These are phyloP conservation scores for Leccinum subgranulosum DNA, from an alignment of 768 basidiomycete genomes.

Conservation along the genomic window DNA sequence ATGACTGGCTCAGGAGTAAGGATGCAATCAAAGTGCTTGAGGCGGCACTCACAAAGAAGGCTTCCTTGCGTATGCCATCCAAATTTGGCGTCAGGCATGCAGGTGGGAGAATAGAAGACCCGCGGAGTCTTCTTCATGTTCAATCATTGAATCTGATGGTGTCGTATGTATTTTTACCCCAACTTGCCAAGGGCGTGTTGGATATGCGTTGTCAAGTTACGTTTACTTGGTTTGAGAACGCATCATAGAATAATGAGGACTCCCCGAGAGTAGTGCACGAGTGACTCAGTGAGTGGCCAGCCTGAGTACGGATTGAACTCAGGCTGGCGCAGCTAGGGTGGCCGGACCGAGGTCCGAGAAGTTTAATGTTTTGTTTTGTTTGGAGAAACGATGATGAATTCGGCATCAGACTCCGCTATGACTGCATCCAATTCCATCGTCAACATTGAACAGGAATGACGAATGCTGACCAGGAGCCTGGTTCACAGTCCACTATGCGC, in stretches of 20 bases:
- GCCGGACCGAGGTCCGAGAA: neutral
- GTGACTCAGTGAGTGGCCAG: no score
- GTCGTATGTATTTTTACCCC: neutral
- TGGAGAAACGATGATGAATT: neutral
- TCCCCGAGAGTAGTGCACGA: neutral
- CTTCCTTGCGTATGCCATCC: neutral
- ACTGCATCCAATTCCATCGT: neutral
- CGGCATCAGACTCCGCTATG: neutral
- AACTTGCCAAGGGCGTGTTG: neutral
- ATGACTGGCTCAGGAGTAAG: neutral
- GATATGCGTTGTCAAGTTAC: neutral
- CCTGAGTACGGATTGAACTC: no score
- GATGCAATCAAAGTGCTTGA: neutral
- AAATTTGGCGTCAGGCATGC: neutral
- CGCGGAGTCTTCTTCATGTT: neutral
- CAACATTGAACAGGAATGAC: neutral
- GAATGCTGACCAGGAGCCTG: neutral
- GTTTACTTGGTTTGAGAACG: neutral
- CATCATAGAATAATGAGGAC: neutral
- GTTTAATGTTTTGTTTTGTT: neutral
- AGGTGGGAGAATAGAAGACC: neutral
- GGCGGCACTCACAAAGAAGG: neutral
- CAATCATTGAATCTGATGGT: neutral
- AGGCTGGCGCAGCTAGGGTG: no score
- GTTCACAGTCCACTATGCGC: neutral